Evolutionary conservation across 2,329 filamentous ascomycete species (phyloP), one percentile per base, ranked within the genome.

Genomic region (Capronia coronata): DNA sequence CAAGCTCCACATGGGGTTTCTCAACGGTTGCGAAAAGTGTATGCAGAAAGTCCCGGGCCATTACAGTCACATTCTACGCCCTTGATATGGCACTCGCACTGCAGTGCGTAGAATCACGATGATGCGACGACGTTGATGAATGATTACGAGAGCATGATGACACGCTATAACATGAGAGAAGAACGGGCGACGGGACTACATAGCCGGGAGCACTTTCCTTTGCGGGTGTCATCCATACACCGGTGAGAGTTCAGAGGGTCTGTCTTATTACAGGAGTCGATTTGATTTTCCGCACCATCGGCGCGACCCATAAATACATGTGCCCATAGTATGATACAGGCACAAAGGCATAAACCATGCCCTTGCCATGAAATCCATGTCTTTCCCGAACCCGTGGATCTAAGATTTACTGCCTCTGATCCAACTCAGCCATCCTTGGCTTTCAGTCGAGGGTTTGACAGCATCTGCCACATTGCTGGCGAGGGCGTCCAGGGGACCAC

Each of bases 11-110:
- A 87, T 89, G 79, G 86, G 86, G 43, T 89, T 84, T 68, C 74
- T 85, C 55, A 76, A 82, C 10, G 85, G 87, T 65, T 90, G 86
- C 64, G 84, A 88, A 54, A 88, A 88, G 67, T 90, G 86, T 67
- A 77, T 76, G 38, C 74, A 78, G 63, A 85, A 82, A 63, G 83
- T 87, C 6, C 85, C 86, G 0, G 86, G 86, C 1, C 86, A 90
- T 64, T 89, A 87, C 63, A 88, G 85, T 62, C 86, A 90, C 67
- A 87, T 89, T 52, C 80, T 87, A 56, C 63, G 65, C 44, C 52
- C 59, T 2, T 61, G 52, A 61, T n/a, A 9, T 22, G 16, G 16
- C n/a, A 18, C 25, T 45, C 9, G 13, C 25, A 27, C 25, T 2
- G 25, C 19, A 29, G 29, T n/a, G 11, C 7, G n/a, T 11, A 32